Evolutionary conservation across 1,139 yeast species (phyloP).

Genomic region (Diutina mesorugosa): DNA sequence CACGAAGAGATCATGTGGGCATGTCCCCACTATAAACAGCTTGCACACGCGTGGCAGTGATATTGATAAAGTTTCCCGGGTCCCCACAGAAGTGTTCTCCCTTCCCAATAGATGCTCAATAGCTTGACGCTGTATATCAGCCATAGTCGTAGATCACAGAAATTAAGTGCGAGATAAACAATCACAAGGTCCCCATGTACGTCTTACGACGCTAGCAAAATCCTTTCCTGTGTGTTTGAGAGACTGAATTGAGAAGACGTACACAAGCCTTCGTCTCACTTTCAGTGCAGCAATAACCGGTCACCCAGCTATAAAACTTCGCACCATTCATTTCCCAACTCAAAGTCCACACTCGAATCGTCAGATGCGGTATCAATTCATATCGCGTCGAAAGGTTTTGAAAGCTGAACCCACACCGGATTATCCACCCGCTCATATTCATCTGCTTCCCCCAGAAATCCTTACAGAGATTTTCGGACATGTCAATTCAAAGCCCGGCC

Average conservation of each 20-base stretch:
- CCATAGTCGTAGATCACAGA: conserved; percentile 15
- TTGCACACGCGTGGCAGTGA: conserved; percentile 60
- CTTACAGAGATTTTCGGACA: neutral
- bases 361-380: neutral
- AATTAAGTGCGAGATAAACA: neutral
- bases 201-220: neutral
- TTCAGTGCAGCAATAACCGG: neutral
- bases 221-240: neutral
- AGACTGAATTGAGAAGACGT: neutral
- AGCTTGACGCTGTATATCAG: conserved; percentile 64
- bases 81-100: conserved; percentile 32
- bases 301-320: neutral
- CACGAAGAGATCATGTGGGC: conserved; percentile 75
- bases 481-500: neutral
- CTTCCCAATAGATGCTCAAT: conserved; percentile 79
- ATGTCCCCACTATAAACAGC: conserved; percentile 71
- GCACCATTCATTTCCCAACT: neutral
- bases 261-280: neutral
- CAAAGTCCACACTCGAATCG: neutral
- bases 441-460: neutral
- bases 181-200: neutral
- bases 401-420: neutral
- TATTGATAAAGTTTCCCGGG: conserved; percentile 23
- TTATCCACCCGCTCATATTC: neutral
- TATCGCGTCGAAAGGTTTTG: neutral